These are phyloP conservation scores for Cladosporium velox DNA, from an alignment of 2,329 filamentous ascomycete species.

Conservation along the genomic window DNA sequence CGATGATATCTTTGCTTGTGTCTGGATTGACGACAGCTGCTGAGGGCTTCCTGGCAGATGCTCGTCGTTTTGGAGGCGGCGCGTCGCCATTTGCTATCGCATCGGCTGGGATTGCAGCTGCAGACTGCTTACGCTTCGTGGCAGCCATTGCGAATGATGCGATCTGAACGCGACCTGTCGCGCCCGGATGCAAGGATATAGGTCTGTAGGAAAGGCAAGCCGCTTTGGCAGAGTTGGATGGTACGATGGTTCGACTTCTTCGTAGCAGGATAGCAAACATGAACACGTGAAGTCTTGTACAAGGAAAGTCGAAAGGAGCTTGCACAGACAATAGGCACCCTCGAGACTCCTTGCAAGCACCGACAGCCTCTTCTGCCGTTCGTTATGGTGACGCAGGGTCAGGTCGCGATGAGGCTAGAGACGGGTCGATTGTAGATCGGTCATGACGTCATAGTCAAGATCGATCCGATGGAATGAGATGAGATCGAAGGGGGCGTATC, in stretches of 20 bases:
- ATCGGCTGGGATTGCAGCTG: constrained; percentile 17
- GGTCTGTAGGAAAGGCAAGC: background rate
- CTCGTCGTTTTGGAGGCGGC: constrained; percentile 25
- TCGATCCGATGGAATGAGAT: background rate
- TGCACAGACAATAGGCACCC: background rate
- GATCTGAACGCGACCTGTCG: background rate
- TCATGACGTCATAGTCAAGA: constrained; percentile 12
- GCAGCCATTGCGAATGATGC: constrained; percentile 27
- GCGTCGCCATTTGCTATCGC: constrained; percentile 24
- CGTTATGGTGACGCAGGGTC: constrained; percentile 20
- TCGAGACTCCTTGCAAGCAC: background rate
- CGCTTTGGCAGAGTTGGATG: background rate
- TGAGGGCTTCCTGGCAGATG: constrained; percentile 24
- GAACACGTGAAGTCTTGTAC: constrained; percentile 1
- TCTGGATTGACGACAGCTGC: constrained; percentile 33
- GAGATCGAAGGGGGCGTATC: background rate
- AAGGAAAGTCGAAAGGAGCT: background rate
- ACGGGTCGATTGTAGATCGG: background rate
- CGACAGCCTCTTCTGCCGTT: constrained; percentile 1
- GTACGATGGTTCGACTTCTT: background rate
- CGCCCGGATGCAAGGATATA: too few relatives aligned
- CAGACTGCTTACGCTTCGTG: constrained; percentile 31
- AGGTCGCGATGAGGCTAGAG: background rate
- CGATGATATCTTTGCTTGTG: constrained; percentile 44
- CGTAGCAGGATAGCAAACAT: constrained; percentile 19